Evolutionary conservation across 345 rosid genomes (phyloP).

Genomic region (Boechera retrofracta): DNA sequence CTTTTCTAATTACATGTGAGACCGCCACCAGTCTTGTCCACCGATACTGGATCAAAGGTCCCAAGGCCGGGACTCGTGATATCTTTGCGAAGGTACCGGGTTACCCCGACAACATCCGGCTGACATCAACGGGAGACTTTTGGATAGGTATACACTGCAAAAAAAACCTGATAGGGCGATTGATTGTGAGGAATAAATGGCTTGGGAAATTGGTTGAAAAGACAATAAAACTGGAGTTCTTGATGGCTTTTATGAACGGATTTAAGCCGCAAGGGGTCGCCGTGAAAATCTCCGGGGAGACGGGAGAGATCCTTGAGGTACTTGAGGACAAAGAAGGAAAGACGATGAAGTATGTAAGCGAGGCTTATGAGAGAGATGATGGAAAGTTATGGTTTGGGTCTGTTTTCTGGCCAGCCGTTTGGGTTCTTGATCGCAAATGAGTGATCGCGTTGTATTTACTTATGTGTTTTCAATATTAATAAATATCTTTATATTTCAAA

Average conservation of each 20-base stretch:
- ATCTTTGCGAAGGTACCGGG: conserved; percentile 35
- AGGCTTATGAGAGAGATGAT: conserved; percentile 62
- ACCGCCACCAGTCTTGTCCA: conserved; percentile 43
- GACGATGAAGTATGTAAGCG: conserved; percentile 61
- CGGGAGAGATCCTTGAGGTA: conserved; percentile 52
- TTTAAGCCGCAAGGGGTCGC: conserved; percentile 35
- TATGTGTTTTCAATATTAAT: too few species aligned
- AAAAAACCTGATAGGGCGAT: conserved; percentile 12
- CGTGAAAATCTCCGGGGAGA: conserved; percentile 52
- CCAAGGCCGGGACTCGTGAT: conserved; percentile 39
- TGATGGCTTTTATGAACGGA: not conserved
- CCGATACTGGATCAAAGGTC: conserved; percentile 54
- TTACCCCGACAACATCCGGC: conserved; percentile 28
- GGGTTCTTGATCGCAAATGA: conserved; percentile 9
- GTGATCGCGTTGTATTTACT: too few species aligned
- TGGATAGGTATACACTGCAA: conserved; percentile 27
- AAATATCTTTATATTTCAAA: too few species aligned
- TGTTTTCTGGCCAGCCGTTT: conserved; percentile 12
- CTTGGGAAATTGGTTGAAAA: conserved; percentile 47
- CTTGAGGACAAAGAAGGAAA: conserved; percentile 46
- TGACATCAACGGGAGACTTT: conserved; percentile 25
- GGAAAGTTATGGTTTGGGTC: conserved; percentile 65
- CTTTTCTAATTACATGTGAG: conserved; percentile 58
- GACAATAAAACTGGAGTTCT: not conserved
- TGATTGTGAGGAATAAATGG: conserved; percentile 39